Conservation (phyloP, 495 filamentous ascomycete species). For the Lichenothelia convexa region DNA sequence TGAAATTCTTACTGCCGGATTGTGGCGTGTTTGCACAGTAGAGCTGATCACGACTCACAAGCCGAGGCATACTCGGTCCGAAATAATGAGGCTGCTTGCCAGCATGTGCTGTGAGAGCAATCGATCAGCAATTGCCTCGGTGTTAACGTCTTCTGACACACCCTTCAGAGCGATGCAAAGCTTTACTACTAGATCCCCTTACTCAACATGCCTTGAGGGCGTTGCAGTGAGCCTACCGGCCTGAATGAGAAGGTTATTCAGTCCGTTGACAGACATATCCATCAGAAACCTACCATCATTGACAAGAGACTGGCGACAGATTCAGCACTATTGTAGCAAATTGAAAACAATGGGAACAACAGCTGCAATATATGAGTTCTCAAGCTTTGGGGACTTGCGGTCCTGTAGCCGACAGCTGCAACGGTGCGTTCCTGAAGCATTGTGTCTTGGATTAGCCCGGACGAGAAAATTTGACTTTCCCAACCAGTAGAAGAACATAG, state of each 20-base stretch:
- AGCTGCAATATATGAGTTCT: background rate
- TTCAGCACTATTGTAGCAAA: background rate
- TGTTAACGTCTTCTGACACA: too few relatives aligned
- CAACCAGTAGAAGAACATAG: background rate
- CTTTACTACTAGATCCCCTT: too few relatives aligned
- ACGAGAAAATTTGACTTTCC: background rate
- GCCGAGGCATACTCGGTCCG: background rate
- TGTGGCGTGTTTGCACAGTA: background rate
- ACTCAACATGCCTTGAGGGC: too few relatives aligned
- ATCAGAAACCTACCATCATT: background rate
- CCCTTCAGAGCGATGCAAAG: too few relatives aligned
- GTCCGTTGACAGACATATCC: background rate
- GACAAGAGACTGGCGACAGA: background rate
- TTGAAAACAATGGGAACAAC: background rate
- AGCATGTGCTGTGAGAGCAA: background rate
- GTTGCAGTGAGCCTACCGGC: background rate
- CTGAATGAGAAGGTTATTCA: background rate
- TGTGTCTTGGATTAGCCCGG: background rate
- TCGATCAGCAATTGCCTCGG: background rate
- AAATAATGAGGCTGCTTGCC: background rate
- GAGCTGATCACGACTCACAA: background rate
- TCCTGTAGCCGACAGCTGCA: too few relatives aligned
- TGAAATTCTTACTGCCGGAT: background rate
- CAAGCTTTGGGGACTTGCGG: background rate
- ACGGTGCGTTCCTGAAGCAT: too few relatives aligned